Conservation (phyloP, 2,329 filamentous ascomycete species). For the Fusarium solani-melongenae region DNA sequence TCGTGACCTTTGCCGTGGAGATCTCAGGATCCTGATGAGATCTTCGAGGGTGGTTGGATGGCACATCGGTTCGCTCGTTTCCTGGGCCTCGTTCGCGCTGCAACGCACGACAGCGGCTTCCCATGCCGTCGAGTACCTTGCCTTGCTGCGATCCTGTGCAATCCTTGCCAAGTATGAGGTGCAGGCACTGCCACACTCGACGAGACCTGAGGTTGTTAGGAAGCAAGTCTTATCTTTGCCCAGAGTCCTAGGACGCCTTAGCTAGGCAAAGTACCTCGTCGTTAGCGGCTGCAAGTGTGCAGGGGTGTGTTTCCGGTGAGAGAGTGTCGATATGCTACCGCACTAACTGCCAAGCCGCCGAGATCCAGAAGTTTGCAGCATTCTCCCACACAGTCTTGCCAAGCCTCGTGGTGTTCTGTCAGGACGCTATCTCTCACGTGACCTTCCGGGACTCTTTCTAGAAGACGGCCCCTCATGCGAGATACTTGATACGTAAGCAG, state of each 20-base stretch:
- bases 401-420: background rate
- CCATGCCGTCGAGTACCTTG: slow-evolving; percentile 16
- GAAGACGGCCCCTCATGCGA: slow-evolving; percentile 30
- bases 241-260: slow-evolving; percentile 30
- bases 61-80: slow-evolving; percentile 8
- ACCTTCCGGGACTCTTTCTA: slow-evolving; percentile 31
- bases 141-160: slow-evolving; percentile 2
- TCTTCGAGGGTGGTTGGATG: slow-evolving; percentile 35
- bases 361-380: background rate
- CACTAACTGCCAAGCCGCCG: slow-evolving; percentile 10
- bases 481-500: slow-evolving; percentile 42
- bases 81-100: slow-evolving; percentile 10
- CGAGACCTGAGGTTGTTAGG: slow-evolving; percentile 37
- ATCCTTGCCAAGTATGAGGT: slow-evolving; percentile 34
- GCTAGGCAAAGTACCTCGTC: slow-evolving; percentile 34
- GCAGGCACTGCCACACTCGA: slow-evolving; percentile 41
- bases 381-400: background rate
- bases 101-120: slow-evolving; percentile 19
- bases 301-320: slow-evolving; percentile 15
- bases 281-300: slow-evolving; percentile 16
- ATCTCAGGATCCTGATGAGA: slow-evolving; percentile 38
- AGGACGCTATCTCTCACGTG: slow-evolving; percentile 23
- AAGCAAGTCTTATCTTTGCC: slow-evolving; percentile 30
- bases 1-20: slow-evolving; percentile 33
- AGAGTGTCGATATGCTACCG: slow-evolving; percentile 3